phyloP scores from a whole-genome alignment of 2,329 filamentous ascomycete genomes.

The Amphichorda felina region DNA sequence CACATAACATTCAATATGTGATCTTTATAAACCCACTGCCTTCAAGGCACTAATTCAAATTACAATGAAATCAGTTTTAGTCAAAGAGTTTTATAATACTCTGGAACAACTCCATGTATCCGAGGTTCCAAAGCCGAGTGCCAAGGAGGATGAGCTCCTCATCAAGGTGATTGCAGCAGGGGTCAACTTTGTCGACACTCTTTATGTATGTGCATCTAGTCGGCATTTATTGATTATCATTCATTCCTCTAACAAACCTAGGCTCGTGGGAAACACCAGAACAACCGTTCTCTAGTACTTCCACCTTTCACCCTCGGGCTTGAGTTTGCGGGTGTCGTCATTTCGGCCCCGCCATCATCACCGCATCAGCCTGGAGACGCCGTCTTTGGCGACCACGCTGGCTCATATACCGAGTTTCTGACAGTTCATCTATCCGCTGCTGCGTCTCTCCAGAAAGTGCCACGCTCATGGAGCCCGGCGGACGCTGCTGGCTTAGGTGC shows the following conservation, averaged over 20 bases:
- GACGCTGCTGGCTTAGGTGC: slow-evolving; percentile 41
- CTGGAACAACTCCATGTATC: slow-evolving; percentile 13
- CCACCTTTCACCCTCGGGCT: slow-evolving; percentile 48
- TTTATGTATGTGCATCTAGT: slow-evolving; percentile 30
- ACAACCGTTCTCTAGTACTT: slow-evolving; percentile 40
- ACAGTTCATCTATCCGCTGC: slow-evolving; percentile 20
- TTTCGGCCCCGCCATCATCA: slow-evolving; percentile 20
- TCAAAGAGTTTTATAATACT: slow-evolving; percentile 12
- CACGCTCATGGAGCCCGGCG: slow-evolving; percentile 28
- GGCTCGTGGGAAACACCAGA: slow-evolving; percentile 46
- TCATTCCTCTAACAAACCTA: slow-evolving; percentile 6
- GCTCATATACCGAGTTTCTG: slow-evolving; percentile 41
- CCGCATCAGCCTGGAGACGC: slow-evolving; percentile 31
- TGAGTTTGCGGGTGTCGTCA: slow-evolving; percentile 46
- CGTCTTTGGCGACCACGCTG: slow-evolving; percentile 40
- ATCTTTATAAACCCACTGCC: neutral
- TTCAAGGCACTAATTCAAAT: neutral
- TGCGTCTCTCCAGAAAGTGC: slow-evolving; percentile 26
- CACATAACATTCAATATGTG: neutral
- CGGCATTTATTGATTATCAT: neutral
- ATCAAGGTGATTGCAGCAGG: slow-evolving; percentile 38
- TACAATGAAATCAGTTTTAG: slow-evolving; percentile 16
- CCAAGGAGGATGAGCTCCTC: slow-evolving; percentile 10
- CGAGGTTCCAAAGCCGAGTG: slow-evolving; percentile 9
- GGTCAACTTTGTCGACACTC: slow-evolving; percentile 47